These are phyloP conservation scores for Mallotus japonicus DNA, from an alignment of 441 rosid genomes.

Conservation along the genomic window DNA sequence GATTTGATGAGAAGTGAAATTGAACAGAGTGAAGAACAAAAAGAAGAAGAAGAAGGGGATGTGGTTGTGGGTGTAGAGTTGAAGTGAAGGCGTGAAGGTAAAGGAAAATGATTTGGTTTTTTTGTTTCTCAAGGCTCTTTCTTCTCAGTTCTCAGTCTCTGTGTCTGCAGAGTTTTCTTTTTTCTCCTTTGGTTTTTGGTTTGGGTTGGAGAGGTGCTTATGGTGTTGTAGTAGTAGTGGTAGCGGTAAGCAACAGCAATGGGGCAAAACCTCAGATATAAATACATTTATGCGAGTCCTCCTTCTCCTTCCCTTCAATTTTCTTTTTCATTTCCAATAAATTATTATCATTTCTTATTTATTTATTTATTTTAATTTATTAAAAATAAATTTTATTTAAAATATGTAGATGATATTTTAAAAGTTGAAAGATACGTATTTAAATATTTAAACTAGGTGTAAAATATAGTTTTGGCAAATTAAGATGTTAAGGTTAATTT, in stretches of 20 bases:
- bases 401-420: too few relatives aligned
- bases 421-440: too few relatives aligned
- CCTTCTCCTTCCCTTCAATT: not conserved
- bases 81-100: slow-evolving; percentile 47
- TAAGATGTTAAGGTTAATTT: too few relatives aligned
- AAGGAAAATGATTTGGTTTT: slow-evolving; percentile 40
- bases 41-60: slow-evolving; percentile 9
- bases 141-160: slow-evolving; percentile 15
- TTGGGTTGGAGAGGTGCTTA: not conserved
- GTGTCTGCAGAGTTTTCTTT: slow-evolving; percentile 5
- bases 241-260: not conserved
- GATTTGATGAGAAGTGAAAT: slow-evolving; percentile 36
- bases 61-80: not conserved
- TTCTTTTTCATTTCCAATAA: not conserved
- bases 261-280: slow-evolving; percentile 8
- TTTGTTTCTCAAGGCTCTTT: slow-evolving; percentile 31
- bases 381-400: too few relatives aligned
- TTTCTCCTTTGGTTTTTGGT: not conserved
- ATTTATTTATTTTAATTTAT: too few relatives aligned
- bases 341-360: not conserved
- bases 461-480: too few relatives aligned
- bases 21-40: not conserved
- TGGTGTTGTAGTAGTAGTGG: not conserved
- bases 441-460: too few relatives aligned
- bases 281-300: slow-evolving; percentile 21